Conservation (phyloP, 2,329 filamentous ascomycete species). For the Talaromyces sp. region DNA sequence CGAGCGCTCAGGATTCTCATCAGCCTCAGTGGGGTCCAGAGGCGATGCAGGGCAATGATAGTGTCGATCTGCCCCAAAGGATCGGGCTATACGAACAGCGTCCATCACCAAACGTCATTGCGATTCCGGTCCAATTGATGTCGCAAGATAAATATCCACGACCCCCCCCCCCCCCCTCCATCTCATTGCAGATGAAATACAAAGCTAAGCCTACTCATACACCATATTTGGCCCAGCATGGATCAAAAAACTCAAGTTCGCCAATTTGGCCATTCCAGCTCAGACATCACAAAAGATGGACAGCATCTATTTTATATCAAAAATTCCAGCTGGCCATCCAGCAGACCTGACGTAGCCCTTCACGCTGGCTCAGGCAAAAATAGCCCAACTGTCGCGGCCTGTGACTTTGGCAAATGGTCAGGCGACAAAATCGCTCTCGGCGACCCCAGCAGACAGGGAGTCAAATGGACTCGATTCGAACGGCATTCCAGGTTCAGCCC, state of each 20-base stretch:
- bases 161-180: too few species aligned
- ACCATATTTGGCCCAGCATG: background rate
- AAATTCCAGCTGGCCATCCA: background rate
- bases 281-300: background rate
- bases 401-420: constrained; percentile 35
- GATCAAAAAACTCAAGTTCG: background rate
- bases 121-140: background rate
- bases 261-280: background rate
- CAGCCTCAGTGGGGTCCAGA: background rate
- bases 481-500: constrained; percentile 25
- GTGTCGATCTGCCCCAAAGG: background rate
- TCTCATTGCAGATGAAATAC: too few species aligned
- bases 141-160: background rate
- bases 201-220: background rate
- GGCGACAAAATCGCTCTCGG: constrained; percentile 33
- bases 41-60: background rate
- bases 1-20: background rate
- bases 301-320: background rate
- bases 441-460: constrained; percentile 24
- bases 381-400: constrained; percentile 25
- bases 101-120: background rate
- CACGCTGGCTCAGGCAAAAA: background rate
- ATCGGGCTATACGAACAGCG: background rate
- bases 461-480: constrained; percentile 32
- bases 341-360: constrained; percentile 1